Evolutionary conservation across 257 asterid genomes (phyloP).

Genomic region (Jacaranda mimosifolia): DNA sequence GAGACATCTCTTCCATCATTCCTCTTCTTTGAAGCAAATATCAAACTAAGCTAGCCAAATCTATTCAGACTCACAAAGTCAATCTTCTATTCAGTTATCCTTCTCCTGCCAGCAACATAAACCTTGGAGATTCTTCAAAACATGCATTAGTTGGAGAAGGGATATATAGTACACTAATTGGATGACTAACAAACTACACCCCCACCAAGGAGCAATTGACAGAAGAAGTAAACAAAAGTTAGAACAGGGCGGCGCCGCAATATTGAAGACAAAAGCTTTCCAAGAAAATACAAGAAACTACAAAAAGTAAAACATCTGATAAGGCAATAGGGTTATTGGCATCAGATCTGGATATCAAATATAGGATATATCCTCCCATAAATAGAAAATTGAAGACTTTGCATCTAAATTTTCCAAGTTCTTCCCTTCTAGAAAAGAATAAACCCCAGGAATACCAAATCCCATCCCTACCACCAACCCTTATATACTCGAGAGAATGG

Average conservation of each 20-base stretch:
- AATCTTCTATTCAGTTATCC: no score
- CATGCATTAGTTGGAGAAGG: not conserved
- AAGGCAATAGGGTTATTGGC: conserved; percentile 26
- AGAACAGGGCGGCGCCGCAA: not conserved
- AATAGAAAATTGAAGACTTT: conserved; percentile 32
- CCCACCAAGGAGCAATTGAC: not conserved
- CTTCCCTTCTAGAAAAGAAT: conserved; percentile 37
- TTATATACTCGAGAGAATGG: conserved; percentile 47
- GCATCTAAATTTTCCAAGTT: conserved; percentile 32
- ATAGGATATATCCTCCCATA: conserved; percentile 47
- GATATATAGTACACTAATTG: conserved; percentile 5
- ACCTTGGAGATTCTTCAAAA: conserved; percentile 16
- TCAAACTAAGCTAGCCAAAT: not conserved
- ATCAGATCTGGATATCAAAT: conserved; percentile 47
- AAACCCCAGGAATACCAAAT: conserved; percentile 48
- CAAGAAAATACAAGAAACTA: conserved; percentile 25
- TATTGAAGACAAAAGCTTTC: conserved; percentile 11
- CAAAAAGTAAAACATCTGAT: conserved; percentile 33
- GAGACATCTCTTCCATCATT: conserved; percentile 88
- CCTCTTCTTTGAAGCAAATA: conserved; percentile 15
- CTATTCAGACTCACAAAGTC: conserved; percentile 12
- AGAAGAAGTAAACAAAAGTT: conserved; percentile 13
- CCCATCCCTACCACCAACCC: conserved; percentile 59
- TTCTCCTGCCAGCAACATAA: not conserved
- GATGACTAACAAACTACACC: conserved; percentile 17